phyloP scores from a whole-genome alignment of 495 filamentous ascomycete genomes.

The Apodospora peruviana region DNA sequence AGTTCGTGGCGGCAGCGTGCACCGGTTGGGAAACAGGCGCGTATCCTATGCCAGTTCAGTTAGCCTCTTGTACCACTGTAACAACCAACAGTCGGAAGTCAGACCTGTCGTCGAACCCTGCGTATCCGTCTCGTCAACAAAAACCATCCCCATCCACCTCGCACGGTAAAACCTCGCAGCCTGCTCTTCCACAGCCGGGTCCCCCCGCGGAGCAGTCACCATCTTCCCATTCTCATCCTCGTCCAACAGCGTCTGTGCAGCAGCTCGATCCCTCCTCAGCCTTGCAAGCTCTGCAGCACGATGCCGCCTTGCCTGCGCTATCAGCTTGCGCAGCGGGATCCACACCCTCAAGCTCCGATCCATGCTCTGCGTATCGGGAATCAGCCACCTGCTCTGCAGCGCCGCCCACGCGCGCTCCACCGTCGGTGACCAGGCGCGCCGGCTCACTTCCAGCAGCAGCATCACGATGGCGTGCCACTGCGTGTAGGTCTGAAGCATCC shows the following conservation, averaged over 20 bases:
- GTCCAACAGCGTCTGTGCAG: slow-evolving; percentile 22
- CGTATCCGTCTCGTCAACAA: too few relatives aligned
- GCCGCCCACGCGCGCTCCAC: slow-evolving; percentile 80
- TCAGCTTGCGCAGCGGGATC: slow-evolving; percentile 62
- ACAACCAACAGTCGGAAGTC: too few relatives aligned
- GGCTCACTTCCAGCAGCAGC: slow-evolving; percentile 56
- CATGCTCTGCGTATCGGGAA: slow-evolving; percentile 42
- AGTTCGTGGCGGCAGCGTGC: too few relatives aligned
- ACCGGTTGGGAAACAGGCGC: too few relatives aligned
- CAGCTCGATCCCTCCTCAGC: slow-evolving; percentile 24
- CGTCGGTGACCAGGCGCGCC: slow-evolving; percentile 55
- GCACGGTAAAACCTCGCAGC: slow-evolving; percentile 23
- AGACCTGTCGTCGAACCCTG: too few relatives aligned
- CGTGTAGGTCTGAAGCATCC: slow-evolving; percentile 64
- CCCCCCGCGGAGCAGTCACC: slow-evolving; percentile 19
- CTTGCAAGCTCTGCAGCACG: slow-evolving; percentile 37
- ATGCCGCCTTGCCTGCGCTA: slow-evolving; percentile 52
- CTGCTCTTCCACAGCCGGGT: slow-evolving; percentile 21
- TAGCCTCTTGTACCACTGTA: too few relatives aligned
- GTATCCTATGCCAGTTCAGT: too few relatives aligned
- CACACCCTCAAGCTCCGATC: slow-evolving; percentile 52
- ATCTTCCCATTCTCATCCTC: slow-evolving; percentile 25
- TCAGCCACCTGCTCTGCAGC: slow-evolving; percentile 52
- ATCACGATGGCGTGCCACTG: slow-evolving; percentile 59
- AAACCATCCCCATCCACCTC: slow-evolving; percentile 19